phyloP scores from a whole-genome alignment of 2,329 filamentous ascomycete species.

The Aspergillus ibericus region DNA sequence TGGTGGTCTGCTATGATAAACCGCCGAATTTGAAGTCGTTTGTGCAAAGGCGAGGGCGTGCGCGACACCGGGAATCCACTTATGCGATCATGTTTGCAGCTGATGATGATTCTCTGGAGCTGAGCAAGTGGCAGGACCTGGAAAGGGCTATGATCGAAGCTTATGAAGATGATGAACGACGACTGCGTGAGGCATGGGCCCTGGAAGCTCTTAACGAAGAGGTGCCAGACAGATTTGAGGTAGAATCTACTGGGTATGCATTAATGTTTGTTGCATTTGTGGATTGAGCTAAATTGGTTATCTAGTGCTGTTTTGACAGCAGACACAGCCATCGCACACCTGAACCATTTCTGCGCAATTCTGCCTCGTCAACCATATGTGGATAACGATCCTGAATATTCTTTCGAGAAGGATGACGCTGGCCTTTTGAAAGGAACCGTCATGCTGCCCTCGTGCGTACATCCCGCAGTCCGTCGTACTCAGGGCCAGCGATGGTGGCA shows the following conservation, averaged over 20 bases:
- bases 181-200: constrained; percentile 47
- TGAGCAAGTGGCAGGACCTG: constrained; percentile 62
- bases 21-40: constrained; percentile 65
- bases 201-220: constrained; percentile 52
- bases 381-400: constrained; percentile 67
- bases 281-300: background rate
- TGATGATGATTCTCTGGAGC: constrained; percentile 32
- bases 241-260: constrained; percentile 36
- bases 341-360: constrained; percentile 76
- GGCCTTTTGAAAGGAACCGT: constrained; percentile 56
- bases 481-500: constrained; percentile 60
- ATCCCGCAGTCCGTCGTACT: constrained; percentile 59
- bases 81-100: constrained; percentile 52
- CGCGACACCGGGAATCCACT: constrained; percentile 58
- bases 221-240: constrained; percentile 39
- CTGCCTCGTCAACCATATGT: constrained; percentile 59
- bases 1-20: constrained; percentile 64
- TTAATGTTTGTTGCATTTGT: background rate
- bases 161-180: constrained; percentile 65
- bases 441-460: constrained; percentile 68
- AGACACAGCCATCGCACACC: constrained; percentile 70
- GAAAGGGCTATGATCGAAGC: constrained; percentile 71
- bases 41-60: constrained; percentile 64
- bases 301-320: constrained; percentile 67
- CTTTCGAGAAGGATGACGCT: constrained; percentile 22